Percentiles rank a stretch among this genome's conserved stretches.
Conservation (phyloP, 2,329 filamentous ascomycete genomes). For the Fonsecaea pedrosoi region DNA sequence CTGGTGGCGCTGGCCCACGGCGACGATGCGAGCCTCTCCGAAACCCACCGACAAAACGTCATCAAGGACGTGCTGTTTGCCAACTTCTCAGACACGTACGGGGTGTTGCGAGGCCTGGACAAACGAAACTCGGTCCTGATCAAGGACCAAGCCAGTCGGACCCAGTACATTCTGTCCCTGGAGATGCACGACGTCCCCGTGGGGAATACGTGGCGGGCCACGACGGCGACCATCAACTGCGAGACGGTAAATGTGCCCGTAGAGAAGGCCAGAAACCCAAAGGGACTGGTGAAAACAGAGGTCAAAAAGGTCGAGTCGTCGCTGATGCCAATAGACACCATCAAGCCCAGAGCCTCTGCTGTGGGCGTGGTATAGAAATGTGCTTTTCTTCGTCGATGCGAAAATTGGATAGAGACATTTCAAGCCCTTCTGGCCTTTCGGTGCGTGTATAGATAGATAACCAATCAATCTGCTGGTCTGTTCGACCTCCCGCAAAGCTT, state of each 20-base stretch:
- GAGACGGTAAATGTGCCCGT: neutral
- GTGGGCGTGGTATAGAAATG: neutral
- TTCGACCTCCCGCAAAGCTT: too few relatives aligned
- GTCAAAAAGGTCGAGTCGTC: neutral
- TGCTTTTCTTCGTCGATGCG: neutral
- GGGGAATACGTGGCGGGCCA: neutral
- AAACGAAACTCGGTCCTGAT: neutral
- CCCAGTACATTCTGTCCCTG: neutral
- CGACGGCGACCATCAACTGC: neutral
- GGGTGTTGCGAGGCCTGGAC: neutral
- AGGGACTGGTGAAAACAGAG: neutral
- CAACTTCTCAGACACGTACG: neutral
- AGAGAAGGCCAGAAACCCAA: neutral
- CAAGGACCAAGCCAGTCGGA: neutral
- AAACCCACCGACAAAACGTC: neutral
- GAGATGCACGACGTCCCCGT: slow-evolving; percentile 2
- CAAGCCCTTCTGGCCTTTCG: too few relatives aligned
- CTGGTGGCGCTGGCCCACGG: slow-evolving; percentile 1
- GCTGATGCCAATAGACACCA: neutral
- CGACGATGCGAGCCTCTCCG: neutral
- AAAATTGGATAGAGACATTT: too few relatives aligned
- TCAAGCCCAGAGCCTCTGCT: neutral
- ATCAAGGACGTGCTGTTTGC: slow-evolving; percentile 1
- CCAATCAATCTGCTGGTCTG: too few relatives aligned
- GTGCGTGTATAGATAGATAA: too few relatives aligned